Percentiles rank a stretch among this genome's conserved stretches.
phyloP scores from a whole-genome alignment of 179 eudicot species.

The Patellifolia procumbens region DNA sequence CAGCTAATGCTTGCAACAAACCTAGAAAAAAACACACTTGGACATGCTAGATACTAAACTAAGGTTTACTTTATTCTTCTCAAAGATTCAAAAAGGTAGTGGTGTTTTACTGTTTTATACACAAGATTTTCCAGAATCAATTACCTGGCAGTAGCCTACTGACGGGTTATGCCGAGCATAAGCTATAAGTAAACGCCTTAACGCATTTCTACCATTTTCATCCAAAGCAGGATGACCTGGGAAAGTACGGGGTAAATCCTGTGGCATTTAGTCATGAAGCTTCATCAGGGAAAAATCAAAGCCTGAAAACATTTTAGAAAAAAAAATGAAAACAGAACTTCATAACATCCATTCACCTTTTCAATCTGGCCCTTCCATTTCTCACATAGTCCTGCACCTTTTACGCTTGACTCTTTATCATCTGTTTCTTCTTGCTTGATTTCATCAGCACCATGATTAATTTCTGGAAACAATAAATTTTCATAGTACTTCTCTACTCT shows the following conservation, averaged over 20 bases:
- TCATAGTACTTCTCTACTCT: slow-evolving; percentile 78
- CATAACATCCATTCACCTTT: slow-evolving; percentile 54
- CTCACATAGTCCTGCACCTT: slow-evolving; percentile 46
- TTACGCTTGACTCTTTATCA: slow-evolving; percentile 38
- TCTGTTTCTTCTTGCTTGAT: slow-evolving; percentile 38
- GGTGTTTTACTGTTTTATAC: neutral
- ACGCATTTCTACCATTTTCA: slow-evolving; percentile 94
- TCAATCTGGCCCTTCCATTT: slow-evolving; percentile 97
- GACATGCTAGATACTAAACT: slow-evolving; percentile 7
- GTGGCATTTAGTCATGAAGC: slow-evolving; percentile 29
- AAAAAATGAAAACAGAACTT: neutral
- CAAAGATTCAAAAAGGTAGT: neutral
- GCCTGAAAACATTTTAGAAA: neutral
- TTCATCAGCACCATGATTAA: slow-evolving; percentile 29
- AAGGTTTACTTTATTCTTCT: neutral
- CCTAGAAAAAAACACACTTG: neutral
- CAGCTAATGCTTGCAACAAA: slow-evolving; percentile 4
- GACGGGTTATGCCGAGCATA: slow-evolving; percentile 98
- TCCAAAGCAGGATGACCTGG: slow-evolving; percentile 99
- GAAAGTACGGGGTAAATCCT: slow-evolving; percentile 96
- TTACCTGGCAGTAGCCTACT: slow-evolving; percentile 98
- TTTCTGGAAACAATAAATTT: slow-evolving; percentile 57
- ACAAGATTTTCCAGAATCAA: slow-evolving; percentile 8
- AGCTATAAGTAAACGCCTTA: slow-evolving; percentile 93
- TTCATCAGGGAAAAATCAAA: slow-evolving; percentile 11